phyloP scores from a whole-genome alignment of 2,329 filamentous ascomycete genomes.

The Exophiala bonariae region DNA sequence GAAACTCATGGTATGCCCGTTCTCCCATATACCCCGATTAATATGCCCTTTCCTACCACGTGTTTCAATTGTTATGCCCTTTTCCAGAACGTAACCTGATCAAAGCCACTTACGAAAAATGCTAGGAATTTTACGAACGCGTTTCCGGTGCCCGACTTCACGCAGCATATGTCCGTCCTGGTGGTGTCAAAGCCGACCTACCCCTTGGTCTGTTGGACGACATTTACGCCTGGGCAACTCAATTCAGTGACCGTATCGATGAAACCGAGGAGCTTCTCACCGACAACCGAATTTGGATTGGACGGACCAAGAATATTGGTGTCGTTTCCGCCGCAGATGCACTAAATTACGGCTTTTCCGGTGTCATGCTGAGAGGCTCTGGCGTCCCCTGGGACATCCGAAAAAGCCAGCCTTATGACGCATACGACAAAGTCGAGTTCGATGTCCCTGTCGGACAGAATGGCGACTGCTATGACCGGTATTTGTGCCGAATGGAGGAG shows the following conservation, averaged over 20 bases:
- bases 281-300: constrained; percentile 99
- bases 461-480: constrained; percentile 98
- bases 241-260: constrained; percentile 97
- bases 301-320: constrained; percentile 85
- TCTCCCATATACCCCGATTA: too few species aligned
- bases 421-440: constrained; percentile 96
- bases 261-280: constrained; percentile 98
- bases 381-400: constrained; percentile 95
- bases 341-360: constrained; percentile 94
- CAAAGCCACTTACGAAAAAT: not conserved
- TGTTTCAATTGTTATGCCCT: constrained; percentile 5
- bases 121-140: constrained; percentile 97
- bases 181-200: constrained; percentile 94
- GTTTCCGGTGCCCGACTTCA: constrained; percentile 97
- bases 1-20: constrained; percentile 96
- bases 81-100: too few species aligned
- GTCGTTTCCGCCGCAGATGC: constrained; percentile 89
- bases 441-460: constrained; percentile 95
- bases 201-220: constrained; percentile 93
- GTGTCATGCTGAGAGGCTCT: constrained; percentile 96
- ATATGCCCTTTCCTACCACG: constrained; percentile 13
- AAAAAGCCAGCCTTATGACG: constrained; percentile 96
- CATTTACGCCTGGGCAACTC: constrained; percentile 99
- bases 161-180: constrained; percentile 93
- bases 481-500: constrained; percentile 99